Evolutionary conservation across 768 basidiomycete species (phyloP).

Genomic region (Naganishia kalamii): DNA sequence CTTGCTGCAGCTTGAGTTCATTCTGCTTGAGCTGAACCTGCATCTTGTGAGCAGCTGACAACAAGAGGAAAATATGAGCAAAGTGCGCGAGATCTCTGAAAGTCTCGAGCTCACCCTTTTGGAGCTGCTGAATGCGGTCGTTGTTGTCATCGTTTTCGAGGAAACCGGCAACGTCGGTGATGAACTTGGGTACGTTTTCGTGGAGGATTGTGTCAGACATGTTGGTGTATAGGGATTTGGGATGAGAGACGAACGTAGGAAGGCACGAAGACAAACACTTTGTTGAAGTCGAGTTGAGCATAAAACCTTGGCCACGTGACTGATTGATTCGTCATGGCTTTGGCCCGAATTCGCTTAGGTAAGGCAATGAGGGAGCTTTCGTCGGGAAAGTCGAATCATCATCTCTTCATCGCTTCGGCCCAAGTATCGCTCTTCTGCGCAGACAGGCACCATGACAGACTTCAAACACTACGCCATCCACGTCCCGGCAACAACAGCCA

Average conservation of each 20-base stretch:
- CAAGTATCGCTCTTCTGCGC: too few relatives aligned
- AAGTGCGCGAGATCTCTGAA: background rate
- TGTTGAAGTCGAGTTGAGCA: too few relatives aligned
- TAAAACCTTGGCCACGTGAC: background rate
- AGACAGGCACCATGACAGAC: conserved; percentile 19
- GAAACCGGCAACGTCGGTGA: conserved; percentile 8
- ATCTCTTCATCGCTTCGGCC: too few relatives aligned
- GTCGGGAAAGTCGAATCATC: too few relatives aligned
- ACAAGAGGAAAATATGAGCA: background rate
- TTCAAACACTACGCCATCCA: conserved; percentile 57
- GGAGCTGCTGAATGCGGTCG: conserved; percentile 24
- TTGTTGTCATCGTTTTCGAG: conserved; percentile 18
- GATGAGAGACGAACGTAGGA: background rate
- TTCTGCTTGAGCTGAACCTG: conserved; percentile 24
- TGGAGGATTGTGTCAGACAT: conserved; percentile 4
- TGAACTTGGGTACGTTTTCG: conserved; percentile 13
- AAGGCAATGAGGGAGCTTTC: too few relatives aligned
- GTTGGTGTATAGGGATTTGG: background rate
- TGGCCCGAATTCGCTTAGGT: too few relatives aligned
- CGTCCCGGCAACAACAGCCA: conserved; percentile 95
- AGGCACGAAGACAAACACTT: too few relatives aligned
- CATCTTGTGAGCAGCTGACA: background rate
- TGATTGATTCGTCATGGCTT: background rate
- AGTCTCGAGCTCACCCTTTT: conserved; percentile 13
- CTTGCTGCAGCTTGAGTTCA: conserved; percentile 23